These are phyloP conservation scores for Aurifilum marmelostoma DNA, from an alignment of 2,329 filamentous ascomycete genomes.

Conservation along the genomic window DNA sequence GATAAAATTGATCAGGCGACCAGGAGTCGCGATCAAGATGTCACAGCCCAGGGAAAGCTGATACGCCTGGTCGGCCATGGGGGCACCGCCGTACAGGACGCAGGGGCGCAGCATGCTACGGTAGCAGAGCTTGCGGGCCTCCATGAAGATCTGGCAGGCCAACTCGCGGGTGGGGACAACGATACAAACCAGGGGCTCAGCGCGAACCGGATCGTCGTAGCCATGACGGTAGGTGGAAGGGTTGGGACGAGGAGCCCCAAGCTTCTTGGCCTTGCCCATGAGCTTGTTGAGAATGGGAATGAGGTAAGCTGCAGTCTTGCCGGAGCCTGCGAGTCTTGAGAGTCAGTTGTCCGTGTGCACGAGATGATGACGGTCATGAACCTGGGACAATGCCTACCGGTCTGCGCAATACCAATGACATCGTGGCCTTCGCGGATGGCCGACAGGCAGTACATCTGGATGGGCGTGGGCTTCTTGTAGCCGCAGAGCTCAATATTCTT, in stretches of 20 bases:
- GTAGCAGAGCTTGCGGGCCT: slow-evolving; percentile 90
- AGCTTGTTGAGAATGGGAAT: slow-evolving; percentile 86
- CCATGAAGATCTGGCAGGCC: slow-evolving; percentile 92
- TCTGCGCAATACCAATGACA: slow-evolving; percentile 88
- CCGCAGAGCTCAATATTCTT: slow-evolving; percentile 75
- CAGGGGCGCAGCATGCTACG: slow-evolving; percentile 92
- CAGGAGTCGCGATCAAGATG: slow-evolving; percentile 84
- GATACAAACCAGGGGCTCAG: slow-evolving; percentile 86
- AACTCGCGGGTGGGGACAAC: slow-evolving; percentile 88
- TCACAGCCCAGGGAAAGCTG: slow-evolving; percentile 86
- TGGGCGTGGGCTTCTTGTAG: slow-evolving; percentile 77
- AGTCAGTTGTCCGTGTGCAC: background rate
- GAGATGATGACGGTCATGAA: background rate
- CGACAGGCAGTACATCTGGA: slow-evolving; percentile 84
- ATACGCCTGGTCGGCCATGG: slow-evolving; percentile 67
- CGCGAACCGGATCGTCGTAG: slow-evolving; percentile 57
- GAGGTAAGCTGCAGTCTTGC: slow-evolving; percentile 93
- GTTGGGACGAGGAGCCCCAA: slow-evolving; percentile 77
- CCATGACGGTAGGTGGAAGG: slow-evolving; percentile 56
- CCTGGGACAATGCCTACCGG: slow-evolving; percentile 59
- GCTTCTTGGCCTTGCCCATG: slow-evolving; percentile 93
- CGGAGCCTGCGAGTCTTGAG: slow-evolving; percentile 69
- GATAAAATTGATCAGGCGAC: slow-evolving; percentile 85
- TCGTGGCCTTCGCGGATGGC: slow-evolving; percentile 78
- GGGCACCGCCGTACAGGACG: slow-evolving; percentile 85